Percentiles rank a stretch among this genome's conserved stretches.
Evolutionary conservation across 1,284 basidiomycete species (phyloP).

Genomic region (Sporisorium iseilematis-ciliati): DNA sequence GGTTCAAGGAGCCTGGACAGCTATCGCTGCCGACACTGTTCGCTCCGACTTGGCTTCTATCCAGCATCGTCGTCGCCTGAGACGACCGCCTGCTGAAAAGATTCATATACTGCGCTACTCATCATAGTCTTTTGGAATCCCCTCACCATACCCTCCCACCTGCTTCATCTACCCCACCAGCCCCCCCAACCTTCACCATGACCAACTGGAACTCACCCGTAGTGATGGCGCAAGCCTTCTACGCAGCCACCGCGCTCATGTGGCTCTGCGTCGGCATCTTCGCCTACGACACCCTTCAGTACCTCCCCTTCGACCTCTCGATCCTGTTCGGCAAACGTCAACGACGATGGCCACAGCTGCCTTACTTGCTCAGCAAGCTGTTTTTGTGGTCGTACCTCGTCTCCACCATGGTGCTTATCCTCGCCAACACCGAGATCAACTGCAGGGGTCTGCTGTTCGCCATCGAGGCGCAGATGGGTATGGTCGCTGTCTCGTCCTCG

Average conservation of each 20-base stretch:
- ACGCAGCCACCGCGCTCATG: conserved; percentile 33
- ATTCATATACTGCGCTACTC: background rate
- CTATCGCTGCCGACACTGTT: background rate
- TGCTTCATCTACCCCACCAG: background rate
- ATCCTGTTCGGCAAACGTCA: conserved; percentile 28
- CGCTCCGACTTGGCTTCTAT: background rate
- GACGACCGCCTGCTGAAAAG: conserved; percentile 1
- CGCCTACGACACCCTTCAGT: conserved; percentile 31
- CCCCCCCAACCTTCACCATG: conserved; percentile 16
- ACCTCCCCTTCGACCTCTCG: conserved; percentile 33
- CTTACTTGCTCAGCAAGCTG: conserved; percentile 43
- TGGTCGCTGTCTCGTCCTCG: conserved; percentile 36
- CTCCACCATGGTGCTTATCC: conserved; percentile 21
- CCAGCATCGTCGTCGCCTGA: background rate
- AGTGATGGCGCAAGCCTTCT: conserved; percentile 24
- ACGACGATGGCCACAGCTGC: conserved; percentile 41
- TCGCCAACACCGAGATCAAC: conserved; percentile 32
- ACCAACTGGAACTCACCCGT: conserved; percentile 32
- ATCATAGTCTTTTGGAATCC: background rate
- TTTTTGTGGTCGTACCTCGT: conserved; percentile 34
- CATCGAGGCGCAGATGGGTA: conserved; percentile 52
- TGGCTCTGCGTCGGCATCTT: conserved; percentile 42
- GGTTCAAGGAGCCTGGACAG: too few species aligned
- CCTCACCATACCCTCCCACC: background rate
- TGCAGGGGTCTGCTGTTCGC: conserved; percentile 32